phyloP scores from a whole-genome alignment of 495 filamentous ascomycete species.

The Talaromyces wortmannii region DNA sequence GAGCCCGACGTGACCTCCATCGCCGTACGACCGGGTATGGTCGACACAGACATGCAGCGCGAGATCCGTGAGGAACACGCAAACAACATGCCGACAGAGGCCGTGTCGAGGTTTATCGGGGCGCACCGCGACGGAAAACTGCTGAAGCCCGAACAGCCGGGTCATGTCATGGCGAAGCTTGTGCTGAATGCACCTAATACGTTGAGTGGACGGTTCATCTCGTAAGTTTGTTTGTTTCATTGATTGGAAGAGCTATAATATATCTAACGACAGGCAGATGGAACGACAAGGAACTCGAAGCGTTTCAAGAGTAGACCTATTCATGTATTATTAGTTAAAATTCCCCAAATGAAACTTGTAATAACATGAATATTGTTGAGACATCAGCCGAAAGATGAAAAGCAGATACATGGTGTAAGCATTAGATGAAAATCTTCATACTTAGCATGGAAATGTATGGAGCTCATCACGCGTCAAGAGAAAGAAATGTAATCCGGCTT shows the following conservation, averaged over 20 bases:
- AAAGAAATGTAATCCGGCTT: not conserved
- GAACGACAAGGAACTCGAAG: slow-evolving; percentile 58
- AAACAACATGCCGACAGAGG: slow-evolving; percentile 54
- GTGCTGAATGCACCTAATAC: slow-evolving; percentile 53
- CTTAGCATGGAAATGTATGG: slow-evolving; percentile 84
- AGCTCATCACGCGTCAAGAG: slow-evolving; percentile 53
- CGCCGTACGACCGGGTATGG: slow-evolving; percentile 71
- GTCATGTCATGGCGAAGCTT: slow-evolving; percentile 76
- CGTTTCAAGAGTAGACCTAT: slow-evolving; percentile 46
- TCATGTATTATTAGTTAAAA: slow-evolving; percentile 6
- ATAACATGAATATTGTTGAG: slow-evolving; percentile 14
- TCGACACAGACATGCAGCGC: slow-evolving; percentile 92
- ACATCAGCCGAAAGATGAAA: slow-evolving; percentile 97
- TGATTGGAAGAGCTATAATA: not conserved
- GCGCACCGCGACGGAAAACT: slow-evolving; percentile 63
- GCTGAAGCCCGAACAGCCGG: slow-evolving; percentile 77
- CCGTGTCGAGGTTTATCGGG: slow-evolving; percentile 60
- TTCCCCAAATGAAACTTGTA: too few species aligned
- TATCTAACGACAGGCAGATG: slow-evolving; percentile 52
- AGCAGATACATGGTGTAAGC: slow-evolving; percentile 69
- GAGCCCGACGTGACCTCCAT: slow-evolving; percentile 71
- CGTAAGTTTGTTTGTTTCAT: slow-evolving; percentile 39
- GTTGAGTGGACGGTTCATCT: slow-evolving; percentile 69
- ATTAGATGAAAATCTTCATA: slow-evolving; percentile 66
- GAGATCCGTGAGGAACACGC: slow-evolving; percentile 66